Base-by-base conservation (phyloP, 495 filamentous ascomycete genomes). In the Penicillium ucsense region DNA sequence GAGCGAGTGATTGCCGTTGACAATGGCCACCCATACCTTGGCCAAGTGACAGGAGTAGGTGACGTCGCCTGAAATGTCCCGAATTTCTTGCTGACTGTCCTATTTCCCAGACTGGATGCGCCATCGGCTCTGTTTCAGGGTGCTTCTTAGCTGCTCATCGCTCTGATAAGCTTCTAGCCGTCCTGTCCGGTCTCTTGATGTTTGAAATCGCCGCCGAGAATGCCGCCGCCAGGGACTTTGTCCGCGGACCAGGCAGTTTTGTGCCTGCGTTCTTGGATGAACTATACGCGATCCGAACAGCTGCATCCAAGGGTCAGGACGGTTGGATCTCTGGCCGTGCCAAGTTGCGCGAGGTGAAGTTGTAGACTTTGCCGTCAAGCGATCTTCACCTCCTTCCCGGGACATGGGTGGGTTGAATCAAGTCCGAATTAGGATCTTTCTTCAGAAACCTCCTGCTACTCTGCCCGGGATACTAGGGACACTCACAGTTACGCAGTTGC, bases 171-270 rank as follows among this genome's bases (percentile, higher is more conserved):
- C 64, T 85, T 32, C 67, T 91, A n/a, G 77, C 75, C 6, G 81
- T 86, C 0, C 61, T 88, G 5, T 78, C 88, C 5, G 89, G 78
- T 3, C 61, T 94, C 11, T 55, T 92, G 36, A 80, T 85, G 60
- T 96, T 84, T 61, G 88, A 90, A 67, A 84, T 92, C 46, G 89
- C 92, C 1, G 85, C 90, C 8, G 87, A 95, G 65, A 64, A 77
- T 11, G 90, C 91, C 0, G 67, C 65, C 5, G 58, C 49, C 12
- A 72, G 80, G 43, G 66, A 67, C 6, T 79, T 86, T 46, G 88
- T 84, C 12, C 68, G 76, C 39, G 90, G 90, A 0, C 88, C 90
- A 0, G 90, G 90, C 2, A 91, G 86, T 10, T 97, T 97, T 68
- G 77, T 94, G 6, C 84, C 88, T 3, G 85, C 84, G 0, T 90